Evolutionary conservation across 2,329 filamentous ascomycete species (phyloP).

Genomic region (Pyrenophora teres): DNA sequence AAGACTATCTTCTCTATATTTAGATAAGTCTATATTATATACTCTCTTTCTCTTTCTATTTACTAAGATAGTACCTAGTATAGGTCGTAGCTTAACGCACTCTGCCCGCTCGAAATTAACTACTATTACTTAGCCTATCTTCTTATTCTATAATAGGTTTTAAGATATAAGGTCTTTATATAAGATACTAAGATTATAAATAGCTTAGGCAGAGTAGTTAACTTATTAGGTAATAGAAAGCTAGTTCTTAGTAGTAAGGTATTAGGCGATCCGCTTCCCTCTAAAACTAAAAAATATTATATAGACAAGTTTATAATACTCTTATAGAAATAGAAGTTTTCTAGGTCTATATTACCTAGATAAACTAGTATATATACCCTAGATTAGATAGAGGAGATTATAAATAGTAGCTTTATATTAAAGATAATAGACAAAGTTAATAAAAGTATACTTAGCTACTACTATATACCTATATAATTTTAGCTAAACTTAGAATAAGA

Average conservation of each 20-base stretch:
- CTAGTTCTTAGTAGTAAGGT: constrained; percentile 3
- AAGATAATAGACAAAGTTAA: constrained; percentile 22
- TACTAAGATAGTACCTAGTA: no score
- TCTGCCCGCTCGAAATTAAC: constrained; percentile 30
- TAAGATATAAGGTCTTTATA: constrained; percentile 22
- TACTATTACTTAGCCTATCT: constrained; percentile 18
- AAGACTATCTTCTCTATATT: no score
- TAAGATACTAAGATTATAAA: constrained; percentile 18
- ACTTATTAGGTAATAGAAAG: constrained; percentile 4
- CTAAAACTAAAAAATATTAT: constrained; percentile 33
- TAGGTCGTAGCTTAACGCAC: background rate
- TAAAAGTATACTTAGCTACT: constrained; percentile 45
- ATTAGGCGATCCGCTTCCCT: constrained; percentile 17
- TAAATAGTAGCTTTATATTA: constrained; percentile 26
- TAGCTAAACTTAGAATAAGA: constrained; percentile 51
- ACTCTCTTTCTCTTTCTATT: no score
- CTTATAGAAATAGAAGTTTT: constrained; percentile 23
- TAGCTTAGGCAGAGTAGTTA: constrained; percentile 12
- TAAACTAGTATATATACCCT: constrained; percentile 31
- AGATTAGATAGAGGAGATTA: constrained; percentile 18
- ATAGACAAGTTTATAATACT: constrained; percentile 26
- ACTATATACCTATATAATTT: constrained; percentile 52
- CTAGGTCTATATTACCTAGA: constrained; percentile 28
- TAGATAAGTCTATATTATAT: no score
- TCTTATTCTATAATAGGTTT: constrained; percentile 26